phyloP scores from a whole-genome alignment of 257 asterid genomes.

The Solanum bulbocastanum region DNA sequence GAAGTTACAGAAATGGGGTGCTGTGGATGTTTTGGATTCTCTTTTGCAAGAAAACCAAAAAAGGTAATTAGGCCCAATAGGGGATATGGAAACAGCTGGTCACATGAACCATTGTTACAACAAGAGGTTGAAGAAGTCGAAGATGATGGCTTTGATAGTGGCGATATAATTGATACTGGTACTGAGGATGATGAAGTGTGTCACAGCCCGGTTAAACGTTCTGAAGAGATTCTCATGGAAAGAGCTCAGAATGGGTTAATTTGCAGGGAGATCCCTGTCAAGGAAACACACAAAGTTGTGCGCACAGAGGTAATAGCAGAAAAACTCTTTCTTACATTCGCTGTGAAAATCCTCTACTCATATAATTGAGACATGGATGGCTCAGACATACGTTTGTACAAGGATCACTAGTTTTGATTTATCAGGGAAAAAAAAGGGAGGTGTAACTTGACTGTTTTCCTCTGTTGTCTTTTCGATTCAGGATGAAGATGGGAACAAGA shows the following conservation, averaged over 20 bases:
- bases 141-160: conserved; percentile 40
- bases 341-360: background rate
- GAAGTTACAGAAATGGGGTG: conserved; percentile 68
- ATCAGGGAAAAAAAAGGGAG: background rate
- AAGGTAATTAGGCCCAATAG: conserved; percentile 27
- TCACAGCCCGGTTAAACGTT: conserved; percentile 58
- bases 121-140: conserved; percentile 37
- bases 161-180: conserved; percentile 51
- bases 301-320: conserved; percentile 63
- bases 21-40: conserved; percentile 89
- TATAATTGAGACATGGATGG: background rate
- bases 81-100: conserved; percentile 24
- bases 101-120: conserved; percentile 58
- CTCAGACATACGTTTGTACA: background rate
- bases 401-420: background rate
- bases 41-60: conserved; percentile 49
- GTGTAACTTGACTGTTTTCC: background rate
- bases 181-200: conserved; percentile 58
- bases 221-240: conserved; percentile 67
- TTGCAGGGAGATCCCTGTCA: conserved; percentile 90
- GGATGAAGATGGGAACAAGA: conserved; percentile 87
- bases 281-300: conserved; percentile 54
- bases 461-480: conserved; percentile 5
- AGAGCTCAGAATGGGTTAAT: conserved; percentile 55
- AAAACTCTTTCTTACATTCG: background rate